A percentile compares a stretch with the other conserved stretches of the same genome.
Conservation (phyloP, 208 protist species). For the Trypanosomatidae sp. region DNA sequence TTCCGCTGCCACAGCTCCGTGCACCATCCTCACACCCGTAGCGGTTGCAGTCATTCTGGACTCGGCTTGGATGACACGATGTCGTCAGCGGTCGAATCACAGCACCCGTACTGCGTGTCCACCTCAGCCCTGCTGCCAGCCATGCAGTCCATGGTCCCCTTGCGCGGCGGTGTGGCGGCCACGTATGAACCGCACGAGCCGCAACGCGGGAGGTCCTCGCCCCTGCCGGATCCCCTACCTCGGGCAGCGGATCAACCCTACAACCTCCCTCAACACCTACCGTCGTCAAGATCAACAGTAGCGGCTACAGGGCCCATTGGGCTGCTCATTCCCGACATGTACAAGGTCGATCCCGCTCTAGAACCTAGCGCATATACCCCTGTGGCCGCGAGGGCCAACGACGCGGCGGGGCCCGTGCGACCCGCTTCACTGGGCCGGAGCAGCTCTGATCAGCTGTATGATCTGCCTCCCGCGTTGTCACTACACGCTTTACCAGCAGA, state of each 20-base stretch:
- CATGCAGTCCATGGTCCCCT: slow-evolving; percentile 11
- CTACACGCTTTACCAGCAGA: neutral
- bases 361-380: neutral
- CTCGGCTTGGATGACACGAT: slow-evolving; percentile 15
- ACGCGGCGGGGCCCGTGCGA: neutral
- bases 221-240: neutral
- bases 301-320: neutral
- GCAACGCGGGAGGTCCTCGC: neutral
- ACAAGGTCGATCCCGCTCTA: neutral
- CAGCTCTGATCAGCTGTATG: slow-evolving; percentile 8
- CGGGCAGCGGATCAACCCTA: neutral
- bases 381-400: neutral
- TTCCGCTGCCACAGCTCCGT: neutral
- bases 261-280: neutral
- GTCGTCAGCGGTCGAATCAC: slow-evolving; percentile 13
- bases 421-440: slow-evolving; percentile 13
- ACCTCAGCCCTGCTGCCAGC: slow-evolving; percentile 14
- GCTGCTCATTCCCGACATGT: neutral
- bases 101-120: slow-evolving; percentile 26
- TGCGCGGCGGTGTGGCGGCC: neutral
- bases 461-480: neutral
- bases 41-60: neutral
- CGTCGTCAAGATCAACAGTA: neutral
- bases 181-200: neutral
- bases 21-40: neutral